These are phyloP conservation scores for Physcomitrium patens DNA, from an alignment of 225 moss, liverwort and hornwort species.

Conservation along the genomic window DNA sequence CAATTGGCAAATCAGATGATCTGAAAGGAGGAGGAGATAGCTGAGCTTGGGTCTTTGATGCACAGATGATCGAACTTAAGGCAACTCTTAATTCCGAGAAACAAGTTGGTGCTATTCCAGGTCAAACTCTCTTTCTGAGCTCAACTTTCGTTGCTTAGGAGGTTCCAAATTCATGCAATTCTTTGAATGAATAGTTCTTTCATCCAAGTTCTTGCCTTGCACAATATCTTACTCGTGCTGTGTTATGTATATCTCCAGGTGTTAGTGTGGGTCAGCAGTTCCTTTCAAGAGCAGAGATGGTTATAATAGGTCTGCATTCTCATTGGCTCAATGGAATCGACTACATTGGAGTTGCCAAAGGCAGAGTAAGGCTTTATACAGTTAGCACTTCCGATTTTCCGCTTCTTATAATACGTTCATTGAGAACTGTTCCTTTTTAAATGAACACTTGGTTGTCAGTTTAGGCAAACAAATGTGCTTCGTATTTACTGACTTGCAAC, in stretches of 20 bases:
- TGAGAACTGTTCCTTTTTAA: background rate
- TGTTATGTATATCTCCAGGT: conserved; percentile 35
- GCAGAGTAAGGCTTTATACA: conserved; percentile 33
- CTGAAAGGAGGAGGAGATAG: background rate
- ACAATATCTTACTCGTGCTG: background rate
- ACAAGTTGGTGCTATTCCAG: conserved; percentile 52
- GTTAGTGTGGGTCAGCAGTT: conserved; percentile 67
- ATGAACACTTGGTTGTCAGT: background rate
- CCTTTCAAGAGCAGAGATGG: conserved; percentile 71
- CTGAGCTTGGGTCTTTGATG: conserved; percentile 22
- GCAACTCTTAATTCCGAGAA: conserved; percentile 55
- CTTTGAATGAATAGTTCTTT: background rate
- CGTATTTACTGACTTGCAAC: background rate
- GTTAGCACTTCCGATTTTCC: background rate
- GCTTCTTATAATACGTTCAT: background rate
- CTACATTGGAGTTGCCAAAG: conserved; percentile 55
- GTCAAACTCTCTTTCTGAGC: conserved; percentile 26
- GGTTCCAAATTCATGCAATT: background rate
- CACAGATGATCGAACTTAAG: conserved; percentile 42
- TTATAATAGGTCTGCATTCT: conserved; percentile 62
- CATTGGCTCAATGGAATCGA: conserved; percentile 71
- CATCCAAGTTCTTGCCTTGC: background rate
- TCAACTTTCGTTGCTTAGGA: background rate
- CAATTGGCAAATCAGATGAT: background rate
- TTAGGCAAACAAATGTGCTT: background rate